These are phyloP conservation scores for Psilocybe tampanensis DNA, from an alignment of 768 basidiomycete species.

Conservation along the genomic window DNA sequence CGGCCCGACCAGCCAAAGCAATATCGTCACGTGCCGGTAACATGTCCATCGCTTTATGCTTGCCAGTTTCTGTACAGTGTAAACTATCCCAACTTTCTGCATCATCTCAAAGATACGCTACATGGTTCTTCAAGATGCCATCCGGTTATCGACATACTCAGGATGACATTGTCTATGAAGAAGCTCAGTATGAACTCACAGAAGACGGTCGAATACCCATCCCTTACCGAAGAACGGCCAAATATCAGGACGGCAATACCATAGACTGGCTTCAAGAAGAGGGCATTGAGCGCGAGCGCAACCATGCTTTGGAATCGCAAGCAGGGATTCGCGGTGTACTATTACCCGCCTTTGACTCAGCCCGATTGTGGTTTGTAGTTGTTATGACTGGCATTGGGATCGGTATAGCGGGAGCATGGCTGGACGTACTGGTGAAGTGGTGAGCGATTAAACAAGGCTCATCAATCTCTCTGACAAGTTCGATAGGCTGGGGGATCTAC, in stretches of 20 bases:
- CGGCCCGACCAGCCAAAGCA: too few relatives aligned
- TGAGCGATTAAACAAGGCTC: constrained; percentile 30
- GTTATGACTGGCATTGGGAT: constrained; percentile 67
- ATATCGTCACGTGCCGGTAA: too few relatives aligned
- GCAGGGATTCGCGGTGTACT: constrained; percentile 59
- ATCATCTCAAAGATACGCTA: not conserved
- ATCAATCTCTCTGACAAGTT: not conserved
- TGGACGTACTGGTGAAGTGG: constrained; percentile 79
- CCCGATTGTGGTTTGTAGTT: constrained; percentile 68
- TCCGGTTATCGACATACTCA: constrained; percentile 24
- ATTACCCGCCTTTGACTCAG: constrained; percentile 55
- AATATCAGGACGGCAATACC: constrained; percentile 61
- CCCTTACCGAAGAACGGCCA: constrained; percentile 30
- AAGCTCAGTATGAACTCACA: constrained; percentile 48
- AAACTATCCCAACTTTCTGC: too few relatives aligned
- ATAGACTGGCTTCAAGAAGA: constrained; percentile 76
- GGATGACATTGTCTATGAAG: constrained; percentile 30
- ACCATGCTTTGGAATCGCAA: constrained; percentile 48
- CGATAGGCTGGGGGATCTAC: constrained; percentile 65
- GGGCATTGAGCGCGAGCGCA: constrained; percentile 59
- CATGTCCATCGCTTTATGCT: too few relatives aligned
- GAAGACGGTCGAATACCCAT: constrained; percentile 41
- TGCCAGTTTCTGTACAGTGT: too few relatives aligned
- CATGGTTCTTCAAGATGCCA: constrained; percentile 28
- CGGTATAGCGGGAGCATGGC: constrained; percentile 68